Evolutionary conservation across 129 eudicot genomes (phyloP).

Genomic region (Solidago caesia): DNA sequence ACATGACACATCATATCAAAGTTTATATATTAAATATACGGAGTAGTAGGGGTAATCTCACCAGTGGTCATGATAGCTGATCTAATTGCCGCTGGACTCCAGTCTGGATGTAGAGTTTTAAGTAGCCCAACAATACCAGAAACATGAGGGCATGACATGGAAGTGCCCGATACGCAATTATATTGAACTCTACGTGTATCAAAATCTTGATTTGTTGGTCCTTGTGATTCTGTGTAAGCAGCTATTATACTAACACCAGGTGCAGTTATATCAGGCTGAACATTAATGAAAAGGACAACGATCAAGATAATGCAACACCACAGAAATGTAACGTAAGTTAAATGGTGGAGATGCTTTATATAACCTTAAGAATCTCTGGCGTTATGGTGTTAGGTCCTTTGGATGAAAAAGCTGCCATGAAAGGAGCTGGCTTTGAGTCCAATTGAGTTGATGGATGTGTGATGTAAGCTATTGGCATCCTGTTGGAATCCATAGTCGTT

Average conservation of each 20-base stretch:
- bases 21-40: no score
- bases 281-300: constrained; percentile 4
- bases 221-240: constrained; percentile 72
- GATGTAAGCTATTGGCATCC: constrained; percentile 63
- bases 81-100: constrained; percentile 93
- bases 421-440: constrained; percentile 83
- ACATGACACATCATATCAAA: background rate
- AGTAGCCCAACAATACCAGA: constrained; percentile 85
- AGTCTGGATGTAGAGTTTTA: constrained; percentile 75
- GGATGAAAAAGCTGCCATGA: constrained; percentile 89
- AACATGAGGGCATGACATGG: constrained; percentile 97
- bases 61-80: constrained; percentile 94
- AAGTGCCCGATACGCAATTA: constrained; percentile 76
- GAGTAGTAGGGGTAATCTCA: constrained; percentile 20
- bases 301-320: background rate
- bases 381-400: constrained; percentile 61
- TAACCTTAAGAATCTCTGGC: constrained; percentile 74
- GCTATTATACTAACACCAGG: constrained; percentile 92
- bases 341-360: background rate
- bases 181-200: constrained; percentile 65
- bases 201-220: constrained; percentile 69
- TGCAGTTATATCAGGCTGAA: constrained; percentile 85
- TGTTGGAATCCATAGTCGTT: constrained; percentile 24
- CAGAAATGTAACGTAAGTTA: background rate
- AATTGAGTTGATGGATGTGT: constrained; percentile 53